A percentile compares a stretch with the other conserved stretches of the same genome.
These are phyloP conservation scores for Fusarium newnesense DNA, from an alignment of 2,329 filamentous ascomycete species.

Conservation along the genomic window DNA sequence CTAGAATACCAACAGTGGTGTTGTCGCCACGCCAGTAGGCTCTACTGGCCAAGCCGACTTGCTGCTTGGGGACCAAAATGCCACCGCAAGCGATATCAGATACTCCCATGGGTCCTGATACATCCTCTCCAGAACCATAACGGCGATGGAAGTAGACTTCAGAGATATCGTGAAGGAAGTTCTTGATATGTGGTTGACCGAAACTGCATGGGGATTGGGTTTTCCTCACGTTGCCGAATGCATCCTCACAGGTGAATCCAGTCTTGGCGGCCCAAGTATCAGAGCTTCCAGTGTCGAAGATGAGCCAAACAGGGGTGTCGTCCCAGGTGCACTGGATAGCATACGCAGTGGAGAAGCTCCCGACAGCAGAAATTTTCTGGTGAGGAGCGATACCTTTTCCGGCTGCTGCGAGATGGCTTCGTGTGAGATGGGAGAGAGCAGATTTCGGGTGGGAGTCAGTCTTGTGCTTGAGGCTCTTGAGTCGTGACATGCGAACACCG, in stretches of 20 bases:
- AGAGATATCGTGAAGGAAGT: slow-evolving; percentile 53
- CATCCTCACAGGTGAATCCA: slow-evolving; percentile 56
- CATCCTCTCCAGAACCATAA: slow-evolving; percentile 61
- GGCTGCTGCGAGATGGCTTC: slow-evolving; percentile 22
- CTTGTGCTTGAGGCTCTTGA: slow-evolving; percentile 45
- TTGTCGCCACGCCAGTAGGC: slow-evolving; percentile 65
- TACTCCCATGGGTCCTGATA: slow-evolving; percentile 59
- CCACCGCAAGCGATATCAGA: slow-evolving; percentile 59
- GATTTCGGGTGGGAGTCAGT: slow-evolving; percentile 38
- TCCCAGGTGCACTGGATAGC: slow-evolving; percentile 55
- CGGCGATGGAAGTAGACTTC: slow-evolving; percentile 58
- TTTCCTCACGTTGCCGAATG: slow-evolving; percentile 43
- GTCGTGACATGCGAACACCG: slow-evolving; percentile 47
- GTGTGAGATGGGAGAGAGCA: slow-evolving; percentile 45
- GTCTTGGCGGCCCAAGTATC: slow-evolving; percentile 60
- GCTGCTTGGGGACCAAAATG: slow-evolving; percentile 56
- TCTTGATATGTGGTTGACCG: slow-evolving; percentile 50
- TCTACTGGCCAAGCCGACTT: slow-evolving; percentile 60
- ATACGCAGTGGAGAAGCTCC: slow-evolving; percentile 55
- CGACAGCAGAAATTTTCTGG: slow-evolving; percentile 54
- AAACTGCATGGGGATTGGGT: slow-evolving; percentile 53
- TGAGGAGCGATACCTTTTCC: slow-evolving; percentile 33
- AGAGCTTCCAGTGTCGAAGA: slow-evolving; percentile 63
- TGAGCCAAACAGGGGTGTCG: slow-evolving; percentile 51
- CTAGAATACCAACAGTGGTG: slow-evolving; percentile 61